phyloP scores from a whole-genome alignment of 2,329 filamentous ascomycete species.

The Orbilia brochopaga region DNA sequence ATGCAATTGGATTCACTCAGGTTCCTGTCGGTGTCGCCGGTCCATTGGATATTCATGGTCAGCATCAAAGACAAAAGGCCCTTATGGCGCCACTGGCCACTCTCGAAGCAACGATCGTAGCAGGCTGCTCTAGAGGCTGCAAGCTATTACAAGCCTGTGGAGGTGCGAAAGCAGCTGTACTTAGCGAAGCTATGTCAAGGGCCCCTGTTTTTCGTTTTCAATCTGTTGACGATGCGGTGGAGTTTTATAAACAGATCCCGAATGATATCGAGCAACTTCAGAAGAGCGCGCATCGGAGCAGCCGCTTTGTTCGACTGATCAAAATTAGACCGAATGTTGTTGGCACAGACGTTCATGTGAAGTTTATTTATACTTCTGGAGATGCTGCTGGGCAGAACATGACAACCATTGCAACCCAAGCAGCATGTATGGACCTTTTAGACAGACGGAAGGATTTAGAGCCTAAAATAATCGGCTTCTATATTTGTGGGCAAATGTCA shows the following conservation, averaged over 20 bases:
- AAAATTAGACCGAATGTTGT: constrained; percentile 51
- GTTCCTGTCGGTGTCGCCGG: constrained; percentile 54
- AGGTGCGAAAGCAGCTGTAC: constrained; percentile 51
- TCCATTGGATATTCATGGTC: constrained; percentile 52
- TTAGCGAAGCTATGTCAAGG: constrained; percentile 53
- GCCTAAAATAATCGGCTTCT: constrained; percentile 43
- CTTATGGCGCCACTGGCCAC: constrained; percentile 56
- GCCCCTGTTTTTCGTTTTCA: constrained; percentile 54
- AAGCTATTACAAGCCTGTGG: constrained; percentile 54
- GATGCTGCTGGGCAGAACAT: constrained; percentile 56
- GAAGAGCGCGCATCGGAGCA: constrained; percentile 36
- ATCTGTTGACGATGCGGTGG: constrained; percentile 51
- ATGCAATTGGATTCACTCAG: constrained; percentile 52
- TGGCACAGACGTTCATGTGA: constrained; percentile 53
- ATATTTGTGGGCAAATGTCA: constrained; percentile 54
- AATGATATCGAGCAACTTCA: constrained; percentile 16
- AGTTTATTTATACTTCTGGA: constrained; percentile 54
- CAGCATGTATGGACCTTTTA: constrained; percentile 53
- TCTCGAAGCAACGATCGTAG: constrained; percentile 55
- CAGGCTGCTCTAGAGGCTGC: constrained; percentile 56
- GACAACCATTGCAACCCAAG: constrained; percentile 56
- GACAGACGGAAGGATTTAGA: constrained; percentile 22
- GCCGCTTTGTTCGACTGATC: constrained; percentile 44
- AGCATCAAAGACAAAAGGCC: constrained; percentile 10
- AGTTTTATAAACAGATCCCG: constrained; percentile 48